phyloP scores from a whole-genome alignment of 257 asterid species.

The Penstemon davidsonii region DNA sequence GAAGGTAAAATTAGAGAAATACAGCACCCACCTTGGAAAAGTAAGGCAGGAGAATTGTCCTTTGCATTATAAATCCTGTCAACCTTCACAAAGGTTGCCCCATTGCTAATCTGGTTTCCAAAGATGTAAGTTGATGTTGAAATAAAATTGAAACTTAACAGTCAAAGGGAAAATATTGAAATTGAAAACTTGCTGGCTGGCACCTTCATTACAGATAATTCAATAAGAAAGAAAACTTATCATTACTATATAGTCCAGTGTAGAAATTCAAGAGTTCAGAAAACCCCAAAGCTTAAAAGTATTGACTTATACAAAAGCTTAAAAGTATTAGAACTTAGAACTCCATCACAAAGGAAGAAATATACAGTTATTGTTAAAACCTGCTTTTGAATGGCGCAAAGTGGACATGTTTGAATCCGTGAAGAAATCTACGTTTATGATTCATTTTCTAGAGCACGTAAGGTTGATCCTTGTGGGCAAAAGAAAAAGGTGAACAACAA shows the following conservation, averaged over 20 bases:
- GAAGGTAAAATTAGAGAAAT: conserved; percentile 19
- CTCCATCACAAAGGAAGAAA: neutral
- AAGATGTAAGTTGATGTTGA: conserved; percentile 12
- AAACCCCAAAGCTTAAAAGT: neutral
- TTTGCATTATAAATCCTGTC: conserved; percentile 64
- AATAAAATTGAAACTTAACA: neutral
- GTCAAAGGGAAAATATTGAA: neutral
- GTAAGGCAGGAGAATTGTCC: conserved; percentile 87
- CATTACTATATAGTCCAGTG: neutral
- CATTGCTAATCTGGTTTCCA: conserved; percentile 53
- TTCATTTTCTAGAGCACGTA: conserved; percentile 2
- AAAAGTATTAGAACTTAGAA: neutral
- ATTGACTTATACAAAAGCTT: neutral
- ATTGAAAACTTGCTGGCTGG: neutral
- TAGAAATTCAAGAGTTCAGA: conserved; percentile 3
- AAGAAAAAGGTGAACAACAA: neutral
- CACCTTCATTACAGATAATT: neutral
- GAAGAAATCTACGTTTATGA: neutral
- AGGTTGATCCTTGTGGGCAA: neutral
- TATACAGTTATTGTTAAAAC: neutral
- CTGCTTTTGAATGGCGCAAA: neutral
- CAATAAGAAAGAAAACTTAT: neutral
- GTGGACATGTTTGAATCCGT: neutral
- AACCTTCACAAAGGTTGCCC: conserved; percentile 84
- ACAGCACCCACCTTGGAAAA: conserved; percentile 86